Evolutionary conservation across 495 filamentous ascomycete genomes (phyloP).

Genomic region (Aspergillus ellipticus): DNA sequence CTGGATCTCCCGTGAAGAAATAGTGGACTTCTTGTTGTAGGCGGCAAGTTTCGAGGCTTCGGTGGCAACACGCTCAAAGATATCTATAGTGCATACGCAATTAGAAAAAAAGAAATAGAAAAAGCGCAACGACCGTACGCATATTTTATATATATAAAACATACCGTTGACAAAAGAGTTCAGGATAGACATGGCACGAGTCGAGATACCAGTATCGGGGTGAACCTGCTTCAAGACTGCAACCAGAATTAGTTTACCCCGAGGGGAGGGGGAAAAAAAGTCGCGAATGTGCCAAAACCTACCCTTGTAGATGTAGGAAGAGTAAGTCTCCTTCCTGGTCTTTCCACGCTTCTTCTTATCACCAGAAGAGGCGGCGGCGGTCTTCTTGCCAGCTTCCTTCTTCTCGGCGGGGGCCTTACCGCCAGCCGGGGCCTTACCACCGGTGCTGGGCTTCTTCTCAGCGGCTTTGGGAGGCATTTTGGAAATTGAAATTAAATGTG

Average conservation of each 20-base stretch:
- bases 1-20: conserved; percentile 98
- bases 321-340: conserved; percentile 99
- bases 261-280: too few relatives aligned
- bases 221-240: conserved; percentile 99
- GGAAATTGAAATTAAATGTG: conserved; percentile 21
- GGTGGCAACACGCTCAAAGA: conserved; percentile 98
- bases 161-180: conserved; percentile 99
- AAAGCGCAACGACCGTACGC: not conserved
- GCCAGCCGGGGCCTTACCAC: conserved; percentile 89
- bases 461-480: conserved; percentile 95
- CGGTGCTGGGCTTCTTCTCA: conserved; percentile 95
- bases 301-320: conserved; percentile 99
- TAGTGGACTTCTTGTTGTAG: conserved; percentile 99
- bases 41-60: conserved; percentile 98
- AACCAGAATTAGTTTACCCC: conserved; percentile 32
- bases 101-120: too few relatives aligned
- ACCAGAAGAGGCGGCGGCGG: conserved; percentile 72
- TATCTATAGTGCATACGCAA: conserved; percentile 56
- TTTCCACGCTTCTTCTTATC: conserved; percentile 99
- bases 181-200: conserved; percentile 98
- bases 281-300: too few relatives aligned
- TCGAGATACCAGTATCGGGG: conserved; percentile 99
- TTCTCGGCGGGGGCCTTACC: conserved; percentile 88
- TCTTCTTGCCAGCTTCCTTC: conserved; percentile 99
- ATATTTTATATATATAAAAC: conserved; percentile 22